Base-by-base conservation (phyloP, 2,329 filamentous ascomycete species). In the Canariomyces notabilis region DNA sequence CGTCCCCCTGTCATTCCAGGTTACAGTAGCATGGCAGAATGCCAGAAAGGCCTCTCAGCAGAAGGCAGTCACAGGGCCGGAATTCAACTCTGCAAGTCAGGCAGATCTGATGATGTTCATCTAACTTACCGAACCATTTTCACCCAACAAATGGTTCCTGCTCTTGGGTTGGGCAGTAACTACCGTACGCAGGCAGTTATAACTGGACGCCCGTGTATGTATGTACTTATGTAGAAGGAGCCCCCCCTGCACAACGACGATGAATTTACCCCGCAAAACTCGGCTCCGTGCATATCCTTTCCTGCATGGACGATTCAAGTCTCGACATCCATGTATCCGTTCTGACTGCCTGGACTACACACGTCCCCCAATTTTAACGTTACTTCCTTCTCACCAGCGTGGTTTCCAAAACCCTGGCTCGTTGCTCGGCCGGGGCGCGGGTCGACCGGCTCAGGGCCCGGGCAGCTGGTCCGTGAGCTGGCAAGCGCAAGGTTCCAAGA, bases 61-160 rank as follows among this genome's bases (percentile, higher is more conserved):
- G 14, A 45, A 53, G 46, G 41, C 46, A 44, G 51, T 47, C 43
- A 53, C 49, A 49, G 43, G 46, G 41, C 49, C 51, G 51, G 51
- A 48, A 53, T 53, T 22, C n/a, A n/a, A 43, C 44, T 29, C 44
- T 53, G 51, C 48, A 47, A 29, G 40, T 37, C 40, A 40, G 22
- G 32, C 31, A 37, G 49, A 39, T 47, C 44, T 49, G 42, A 19
- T 22, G 32, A 33, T 15, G 15, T 4, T 22, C 37, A 22, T 31
- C 19, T 36, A n/a, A n/a, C n/a, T n/a, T n/a, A 15, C 26, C 22
- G 36, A 38, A 15, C 26, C 23, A 37, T 8, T 31, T 8, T 29
- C 14, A 12, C 26, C 14, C n/a, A n/a, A n/a, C n/a, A n/a, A n/a
- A n/a, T n/a, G n/a, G n/a, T n/a, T n/a, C n/a, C n/a, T n/a, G n/a